Percentiles rank a stretch among this genome's conserved stretches.
Evolutionary conservation across 2,329 filamentous ascomycete genomes (phyloP).

Genomic region (Thielaviopsis ethacetica): DNA sequence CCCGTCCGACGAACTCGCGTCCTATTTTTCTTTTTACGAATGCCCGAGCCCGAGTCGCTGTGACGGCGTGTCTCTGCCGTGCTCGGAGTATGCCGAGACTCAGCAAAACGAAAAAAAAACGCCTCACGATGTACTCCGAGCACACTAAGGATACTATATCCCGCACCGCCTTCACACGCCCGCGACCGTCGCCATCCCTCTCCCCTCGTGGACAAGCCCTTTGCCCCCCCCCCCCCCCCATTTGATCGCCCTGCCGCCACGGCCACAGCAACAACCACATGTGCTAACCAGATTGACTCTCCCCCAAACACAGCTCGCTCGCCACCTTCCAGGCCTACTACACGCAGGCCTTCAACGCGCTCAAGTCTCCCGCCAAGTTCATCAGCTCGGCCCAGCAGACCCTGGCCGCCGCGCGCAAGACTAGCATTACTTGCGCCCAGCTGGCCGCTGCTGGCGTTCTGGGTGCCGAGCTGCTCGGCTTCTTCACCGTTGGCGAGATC

Average conservation of each 20-base stretch:
- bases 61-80: no score
- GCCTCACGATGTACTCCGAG: no score
- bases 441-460: conserved; percentile 60
- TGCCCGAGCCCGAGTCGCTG: no score
- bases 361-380: conserved; percentile 51
- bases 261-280: no score
- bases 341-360: conserved; percentile 52
- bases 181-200: no score
- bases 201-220: no score
- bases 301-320: conserved; percentile 38
- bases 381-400: conserved; percentile 39
- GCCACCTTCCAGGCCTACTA: conserved; percentile 78
- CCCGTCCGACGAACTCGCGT: not conserved
- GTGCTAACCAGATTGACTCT: conserved; percentile 2
- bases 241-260: no score
- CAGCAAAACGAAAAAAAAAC: no score
- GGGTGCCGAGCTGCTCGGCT: conserved; percentile 73
- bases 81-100: no score
- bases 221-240: no score
- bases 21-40: not conserved
- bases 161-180: conserved; percentile 8
- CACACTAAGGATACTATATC: not conserved
- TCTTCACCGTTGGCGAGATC: conserved; percentile 97
- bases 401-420: conserved; percentile 40
- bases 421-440: conserved; percentile 56